Conservation (phyloP, 169 alveolate genomes). For the Plasmodium gaboni region DNA sequence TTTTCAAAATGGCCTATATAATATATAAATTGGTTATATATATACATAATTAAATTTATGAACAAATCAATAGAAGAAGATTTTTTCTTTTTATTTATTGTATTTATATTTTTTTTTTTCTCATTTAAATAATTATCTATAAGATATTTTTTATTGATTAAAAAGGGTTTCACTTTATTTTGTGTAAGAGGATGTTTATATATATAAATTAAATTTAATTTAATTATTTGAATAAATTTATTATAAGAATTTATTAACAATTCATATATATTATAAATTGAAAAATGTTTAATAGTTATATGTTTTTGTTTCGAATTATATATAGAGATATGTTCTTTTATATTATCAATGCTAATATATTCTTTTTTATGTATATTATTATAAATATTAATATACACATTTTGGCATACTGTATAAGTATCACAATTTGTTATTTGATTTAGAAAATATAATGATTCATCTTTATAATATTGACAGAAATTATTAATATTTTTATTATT, state of each 20-base stretch:
- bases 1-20: not conserved
- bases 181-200: constrained; percentile 9
- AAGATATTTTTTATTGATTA: no score
- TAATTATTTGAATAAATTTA: constrained; percentile 2
- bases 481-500: not conserved
- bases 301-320: not conserved
- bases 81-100: not conserved
- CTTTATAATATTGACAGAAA: constrained; percentile 24
- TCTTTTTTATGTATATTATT: constrained; percentile 41
- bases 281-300: not conserved
- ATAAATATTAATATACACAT: constrained; percentile 45
- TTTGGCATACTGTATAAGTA: constrained; percentile 17
- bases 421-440: constrained; percentile 46
- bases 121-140: not conserved
- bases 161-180: constrained; percentile 3
- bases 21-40: not conserved
- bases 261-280: not conserved
- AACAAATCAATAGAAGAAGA: not conserved
- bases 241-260: constrained; percentile 8
- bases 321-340: not conserved
- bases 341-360: constrained; percentile 45
- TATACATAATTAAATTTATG: not conserved
- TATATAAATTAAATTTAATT: not conserved
- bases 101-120: not conserved
- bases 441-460: constrained; percentile 40